phyloP scores from a whole-genome alignment of 768 basidiomycete species.

The Leccinum variicolor region DNA sequence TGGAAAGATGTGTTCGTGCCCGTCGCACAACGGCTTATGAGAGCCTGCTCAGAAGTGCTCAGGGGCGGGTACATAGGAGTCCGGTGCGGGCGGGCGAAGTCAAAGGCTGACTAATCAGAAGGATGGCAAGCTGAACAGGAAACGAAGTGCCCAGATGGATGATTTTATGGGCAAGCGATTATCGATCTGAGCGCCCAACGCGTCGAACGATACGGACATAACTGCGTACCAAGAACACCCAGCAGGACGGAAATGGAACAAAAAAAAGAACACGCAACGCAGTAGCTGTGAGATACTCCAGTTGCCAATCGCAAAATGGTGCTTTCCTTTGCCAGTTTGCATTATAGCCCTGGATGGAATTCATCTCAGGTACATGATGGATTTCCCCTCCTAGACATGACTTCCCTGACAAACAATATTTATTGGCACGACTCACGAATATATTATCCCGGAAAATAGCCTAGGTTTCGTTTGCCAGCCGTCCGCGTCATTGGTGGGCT shows the following conservation, averaged over 20 bases:
- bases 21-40: too few relatives aligned
- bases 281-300: too few relatives aligned
- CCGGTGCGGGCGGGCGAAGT: background rate
- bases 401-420: background rate
- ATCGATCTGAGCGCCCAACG: too few relatives aligned
- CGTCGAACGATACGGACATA: too few relatives aligned
- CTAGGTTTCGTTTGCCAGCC: background rate
- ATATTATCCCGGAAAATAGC: background rate
- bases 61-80: background rate
- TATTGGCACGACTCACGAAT: background rate
- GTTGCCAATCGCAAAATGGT: background rate
- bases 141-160: background rate
- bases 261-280: too few relatives aligned
- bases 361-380: too few relatives aligned
- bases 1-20: background rate
- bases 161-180: background rate
- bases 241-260: too few relatives aligned
- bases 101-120: background rate
- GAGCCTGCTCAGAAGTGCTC: background rate
- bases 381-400: background rate
- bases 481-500: too few relatives aligned
- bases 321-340: background rate
- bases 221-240: background rate
- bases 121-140: too few relatives aligned
- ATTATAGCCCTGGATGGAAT: background rate